Conservation (phyloP, 805 yeast species). For the Wickerhamomyces bisporus region DNA sequence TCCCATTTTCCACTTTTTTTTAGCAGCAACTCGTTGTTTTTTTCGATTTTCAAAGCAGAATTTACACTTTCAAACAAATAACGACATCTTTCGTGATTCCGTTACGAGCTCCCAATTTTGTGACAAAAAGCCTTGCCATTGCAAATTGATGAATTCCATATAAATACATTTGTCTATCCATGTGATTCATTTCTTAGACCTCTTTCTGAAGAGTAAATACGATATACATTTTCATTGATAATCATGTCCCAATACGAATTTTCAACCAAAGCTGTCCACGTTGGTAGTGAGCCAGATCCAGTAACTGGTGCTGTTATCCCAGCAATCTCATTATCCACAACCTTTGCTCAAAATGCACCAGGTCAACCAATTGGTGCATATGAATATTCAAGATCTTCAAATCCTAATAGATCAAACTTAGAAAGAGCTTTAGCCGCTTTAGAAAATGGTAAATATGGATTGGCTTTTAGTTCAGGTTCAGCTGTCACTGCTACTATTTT, state of each 20-base stretch:
- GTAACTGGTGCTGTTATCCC: slow-evolving; percentile 83
- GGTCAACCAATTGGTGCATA: slow-evolving; percentile 71
- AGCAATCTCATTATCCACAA: slow-evolving; percentile 77
- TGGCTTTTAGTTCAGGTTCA: slow-evolving; percentile 82
- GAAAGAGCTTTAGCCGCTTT: slow-evolving; percentile 76
- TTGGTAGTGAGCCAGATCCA: slow-evolving; percentile 68
- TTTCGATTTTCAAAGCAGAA: too few species aligned
- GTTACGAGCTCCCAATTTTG: too few species aligned
- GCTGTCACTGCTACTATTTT: slow-evolving; percentile 76
- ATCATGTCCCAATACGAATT: slow-evolving; percentile 36
- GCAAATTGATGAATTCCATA: too few species aligned
- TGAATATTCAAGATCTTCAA: slow-evolving; percentile 81
- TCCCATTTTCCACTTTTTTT: too few species aligned
- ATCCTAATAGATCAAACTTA: slow-evolving; percentile 81
- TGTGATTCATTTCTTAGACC: too few species aligned
- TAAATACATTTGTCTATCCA: too few species aligned
- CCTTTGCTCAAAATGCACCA: slow-evolving; percentile 78
- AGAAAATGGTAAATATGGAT: slow-evolving; percentile 68
- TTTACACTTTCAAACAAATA: not conserved
- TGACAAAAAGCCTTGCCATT: too few species aligned
- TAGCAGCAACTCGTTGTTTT: too few species aligned
- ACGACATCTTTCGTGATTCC: slow-evolving; percentile 1
- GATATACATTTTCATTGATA: too few species aligned
- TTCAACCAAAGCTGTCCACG: slow-evolving; percentile 81
- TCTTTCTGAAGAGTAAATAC: too few species aligned